These are phyloP conservation scores for Coriaria nepalensis DNA, from an alignment of 306 rosid genomes.

Conservation along the genomic window DNA sequence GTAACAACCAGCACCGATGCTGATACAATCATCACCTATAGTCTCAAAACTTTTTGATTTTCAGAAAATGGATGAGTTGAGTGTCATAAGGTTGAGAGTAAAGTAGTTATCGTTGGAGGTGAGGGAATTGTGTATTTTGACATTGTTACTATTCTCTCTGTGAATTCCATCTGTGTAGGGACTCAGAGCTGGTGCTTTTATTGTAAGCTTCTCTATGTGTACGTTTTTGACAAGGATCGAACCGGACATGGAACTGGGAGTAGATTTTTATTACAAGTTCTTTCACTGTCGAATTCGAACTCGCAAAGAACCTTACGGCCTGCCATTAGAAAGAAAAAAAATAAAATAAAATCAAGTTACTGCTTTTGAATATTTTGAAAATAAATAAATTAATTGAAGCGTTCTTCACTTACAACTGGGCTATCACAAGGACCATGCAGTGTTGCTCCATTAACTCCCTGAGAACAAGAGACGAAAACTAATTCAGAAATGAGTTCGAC, in stretches of 20 bases:
- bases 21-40: conserved; percentile 49
- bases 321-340: conserved; percentile 18
- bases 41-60: not conserved
- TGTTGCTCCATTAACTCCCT: conserved; percentile 26
- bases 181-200: conserved; percentile 28
- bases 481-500: not conserved
- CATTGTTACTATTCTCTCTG: conserved; percentile 32
- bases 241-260: conserved; percentile 33
- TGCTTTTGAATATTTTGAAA: not conserved
- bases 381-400: not conserved
- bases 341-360: conserved; percentile 1
- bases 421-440: conserved; percentile 36
- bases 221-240: conserved; percentile 30
- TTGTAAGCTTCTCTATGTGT: conserved; percentile 23
- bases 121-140: conserved; percentile 24
- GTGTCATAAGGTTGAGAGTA: not conserved
- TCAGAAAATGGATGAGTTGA: not conserved
- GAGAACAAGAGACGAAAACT: not conserved
- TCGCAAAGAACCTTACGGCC: conserved; percentile 36
- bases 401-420: conserved; percentile 36
- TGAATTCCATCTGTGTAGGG: conserved; percentile 56
- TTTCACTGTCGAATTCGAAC: conserved; percentile 25
- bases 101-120: conserved; percentile 25
- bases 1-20: conserved; percentile 39
- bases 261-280: conserved; percentile 36